Evolutionary conservation across 2,329 filamentous ascomycete genomes (phyloP), one percentile per base, ranked within the genome.

Genomic region (Penicillium sp.): DNA sequence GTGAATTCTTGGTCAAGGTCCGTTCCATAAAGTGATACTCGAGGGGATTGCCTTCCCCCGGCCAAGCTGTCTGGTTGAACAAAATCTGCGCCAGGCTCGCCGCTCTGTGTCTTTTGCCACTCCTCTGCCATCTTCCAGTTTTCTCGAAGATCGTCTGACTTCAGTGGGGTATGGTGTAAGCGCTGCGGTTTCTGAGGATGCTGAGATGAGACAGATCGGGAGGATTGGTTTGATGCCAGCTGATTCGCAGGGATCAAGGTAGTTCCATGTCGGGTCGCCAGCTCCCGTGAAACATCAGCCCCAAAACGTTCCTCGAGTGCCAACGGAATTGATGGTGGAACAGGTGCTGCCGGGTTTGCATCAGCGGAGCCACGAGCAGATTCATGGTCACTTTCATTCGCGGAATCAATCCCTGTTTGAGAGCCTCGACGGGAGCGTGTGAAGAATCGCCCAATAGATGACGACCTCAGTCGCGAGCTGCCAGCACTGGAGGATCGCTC

Each of bases 401-500:
- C 48, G 31, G 70, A 71, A 47, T 61, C 70, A 42, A 67, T 64
- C 45, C 66, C 61, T 5, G 69, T 70, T 49, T 63, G 65, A 9
- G 70, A 73, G 16, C 61, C 56, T 42, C 64, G 68, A 29, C 67
- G 65, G 16, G 67, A 66, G 26, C 58, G 60, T 8, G 66, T 68
- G 50, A 73, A 72, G 3, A 72, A 59, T 1, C 67, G 65, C 19
- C 69, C 66, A 33, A 74, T 55, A 22, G 48, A 60, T 42, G 60
- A 65, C 9, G 69, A 67, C 22, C 65, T 60, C 24, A 66, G 60
- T 52, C 65, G 63, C 19, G 70, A 68, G n/a, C 64, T 60, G 53
- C 65, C 65, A 14, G 64, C 62, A 51, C 71, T 74, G 11, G 72
- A 69, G 24, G 66, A 67, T 55, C 72, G 65, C 31, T 65, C 70